Evolutionary conservation across 176 grass and related monocot species (phyloP).

Genomic region (Oryza longistaminata): DNA sequence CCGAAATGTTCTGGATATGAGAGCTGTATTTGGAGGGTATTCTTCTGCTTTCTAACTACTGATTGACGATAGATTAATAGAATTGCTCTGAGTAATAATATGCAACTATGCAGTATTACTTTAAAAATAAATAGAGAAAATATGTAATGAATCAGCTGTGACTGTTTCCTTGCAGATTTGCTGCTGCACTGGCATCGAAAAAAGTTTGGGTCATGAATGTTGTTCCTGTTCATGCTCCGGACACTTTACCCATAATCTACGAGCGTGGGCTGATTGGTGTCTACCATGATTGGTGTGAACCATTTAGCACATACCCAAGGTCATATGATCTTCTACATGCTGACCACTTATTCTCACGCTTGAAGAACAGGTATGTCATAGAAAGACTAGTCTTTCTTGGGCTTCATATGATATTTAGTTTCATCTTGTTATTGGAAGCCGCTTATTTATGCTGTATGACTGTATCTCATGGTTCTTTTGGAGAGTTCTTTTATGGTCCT

Average conservation of each 20-base stretch:
- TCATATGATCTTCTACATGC: slow-evolving; percentile 93
- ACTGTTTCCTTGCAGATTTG: slow-evolving; percentile 73
- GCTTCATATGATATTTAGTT: background rate
- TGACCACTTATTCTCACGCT: slow-evolving; percentile 88
- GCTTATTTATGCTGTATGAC: background rate
- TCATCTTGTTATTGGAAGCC: background rate
- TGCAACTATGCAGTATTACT: background rate
- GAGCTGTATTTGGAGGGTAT: slow-evolving; percentile 88
- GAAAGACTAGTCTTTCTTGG: background rate
- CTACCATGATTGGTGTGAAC: slow-evolving; percentile 97
- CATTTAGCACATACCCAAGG: slow-evolving; percentile 89
- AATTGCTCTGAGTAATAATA: background rate
- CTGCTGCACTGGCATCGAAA: slow-evolving; percentile 70
- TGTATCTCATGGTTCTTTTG: background rate
- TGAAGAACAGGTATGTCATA: slow-evolving; percentile 70
- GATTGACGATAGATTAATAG: background rate
- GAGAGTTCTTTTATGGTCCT: background rate
- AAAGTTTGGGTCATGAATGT: slow-evolving; percentile 99
- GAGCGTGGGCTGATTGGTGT: slow-evolving; percentile 84
- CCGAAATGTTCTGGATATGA: slow-evolving; percentile 92
- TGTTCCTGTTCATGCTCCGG: slow-evolving; percentile 73
- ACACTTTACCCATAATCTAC: slow-evolving; percentile 86
- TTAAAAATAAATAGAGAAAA: background rate
- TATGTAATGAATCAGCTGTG: slow-evolving; percentile 17
- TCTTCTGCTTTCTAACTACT: slow-evolving; percentile 1